phyloP scores from a whole-genome alignment of 345 rosid genomes.

The Sisymbrium altissimum region DNA sequence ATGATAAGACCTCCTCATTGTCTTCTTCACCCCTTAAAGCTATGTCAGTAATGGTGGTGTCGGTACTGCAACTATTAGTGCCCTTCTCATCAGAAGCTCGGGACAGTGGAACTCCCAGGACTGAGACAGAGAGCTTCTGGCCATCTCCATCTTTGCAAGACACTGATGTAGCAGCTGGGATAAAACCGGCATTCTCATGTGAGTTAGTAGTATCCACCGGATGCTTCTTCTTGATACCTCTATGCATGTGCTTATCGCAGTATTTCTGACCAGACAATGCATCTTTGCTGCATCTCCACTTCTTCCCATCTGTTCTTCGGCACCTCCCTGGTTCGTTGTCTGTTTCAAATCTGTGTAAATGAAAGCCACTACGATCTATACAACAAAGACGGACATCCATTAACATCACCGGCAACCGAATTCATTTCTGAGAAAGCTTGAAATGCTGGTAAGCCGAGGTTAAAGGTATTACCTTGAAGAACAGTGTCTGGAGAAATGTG shows the following conservation, averaged over 20 bases:
- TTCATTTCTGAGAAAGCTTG: background rate
- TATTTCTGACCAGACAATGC: conserved; percentile 57
- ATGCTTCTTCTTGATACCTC: conserved; percentile 51
- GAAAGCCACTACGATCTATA: conserved; percentile 31
- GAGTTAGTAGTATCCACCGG: conserved; percentile 2
- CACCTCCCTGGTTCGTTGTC: conserved; percentile 57
- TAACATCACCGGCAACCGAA: background rate
- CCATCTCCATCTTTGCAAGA: conserved; percentile 17
- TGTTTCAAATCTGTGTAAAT: conserved; percentile 20
- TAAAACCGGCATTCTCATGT: no score
- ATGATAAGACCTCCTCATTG: conserved; percentile 25
- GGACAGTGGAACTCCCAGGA: conserved; percentile 28
- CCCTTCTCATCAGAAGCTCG: conserved; percentile 16
- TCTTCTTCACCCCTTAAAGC: conserved; percentile 29
- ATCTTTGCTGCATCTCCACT: conserved; percentile 65
- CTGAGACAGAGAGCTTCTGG: conserved; percentile 35
- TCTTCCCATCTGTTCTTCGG: conserved; percentile 80
- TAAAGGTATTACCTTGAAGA: conserved; percentile 48
- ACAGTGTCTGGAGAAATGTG: conserved; percentile 58
- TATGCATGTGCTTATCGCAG: conserved; percentile 60
- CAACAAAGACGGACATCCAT: conserved; percentile 9
- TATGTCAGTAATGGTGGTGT: conserved; percentile 53
- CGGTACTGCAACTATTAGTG: conserved; percentile 45
- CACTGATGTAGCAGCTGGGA: conserved; percentile 16
- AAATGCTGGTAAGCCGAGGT: background rate